Evolutionary conservation across 2,329 filamentous ascomycete species (phyloP).

Genomic region (Aurifilum marmelostoma): DNA sequence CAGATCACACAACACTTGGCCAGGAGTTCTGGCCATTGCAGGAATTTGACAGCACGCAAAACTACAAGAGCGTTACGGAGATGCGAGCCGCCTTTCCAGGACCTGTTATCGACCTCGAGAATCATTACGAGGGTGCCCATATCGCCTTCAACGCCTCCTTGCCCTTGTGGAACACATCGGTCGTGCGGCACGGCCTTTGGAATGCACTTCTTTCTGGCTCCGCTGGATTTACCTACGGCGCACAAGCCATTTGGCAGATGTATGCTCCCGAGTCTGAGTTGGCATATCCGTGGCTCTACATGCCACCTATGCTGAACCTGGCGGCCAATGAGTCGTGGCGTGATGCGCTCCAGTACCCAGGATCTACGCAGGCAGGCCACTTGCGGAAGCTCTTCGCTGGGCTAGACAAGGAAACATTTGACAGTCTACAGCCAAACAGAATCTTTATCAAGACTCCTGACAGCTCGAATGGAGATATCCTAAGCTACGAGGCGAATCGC

Average conservation of each 20-base stretch:
- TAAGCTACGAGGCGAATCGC: conserved; percentile 2
- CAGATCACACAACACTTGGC: neutral
- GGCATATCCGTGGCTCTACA: conserved; percentile 7
- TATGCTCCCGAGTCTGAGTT: conserved; percentile 4
- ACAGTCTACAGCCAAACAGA: conserved; percentile 3
- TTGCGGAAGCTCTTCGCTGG: conserved; percentile 6
- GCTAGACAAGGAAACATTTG: neutral
- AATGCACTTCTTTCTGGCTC: conserved; percentile 14
- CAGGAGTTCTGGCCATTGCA: neutral
- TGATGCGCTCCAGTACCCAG: conserved; percentile 2
- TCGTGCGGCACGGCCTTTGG: conserved; percentile 16
- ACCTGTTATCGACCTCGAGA: conserved; percentile 12
- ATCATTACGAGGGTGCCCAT: conserved; percentile 14
- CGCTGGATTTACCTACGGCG: conserved; percentile 12
- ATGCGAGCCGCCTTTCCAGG: conserved; percentile 13
- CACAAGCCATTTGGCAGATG: conserved; percentile 17
- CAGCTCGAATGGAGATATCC: neutral
- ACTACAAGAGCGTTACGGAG: conserved; percentile 13
- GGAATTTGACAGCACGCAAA: conserved; percentile 6
- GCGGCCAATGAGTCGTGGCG: conserved; percentile 16
- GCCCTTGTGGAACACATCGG: conserved; percentile 5
- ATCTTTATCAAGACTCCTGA: conserved; percentile 11
- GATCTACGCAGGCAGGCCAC: conserved; percentile 6
- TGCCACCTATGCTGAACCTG: neutral
- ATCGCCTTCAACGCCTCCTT: conserved; percentile 6